Evolutionary conservation across 2,329 filamentous ascomycete genomes (phyloP).

Genomic region (Nannizzia gypsea): DNA sequence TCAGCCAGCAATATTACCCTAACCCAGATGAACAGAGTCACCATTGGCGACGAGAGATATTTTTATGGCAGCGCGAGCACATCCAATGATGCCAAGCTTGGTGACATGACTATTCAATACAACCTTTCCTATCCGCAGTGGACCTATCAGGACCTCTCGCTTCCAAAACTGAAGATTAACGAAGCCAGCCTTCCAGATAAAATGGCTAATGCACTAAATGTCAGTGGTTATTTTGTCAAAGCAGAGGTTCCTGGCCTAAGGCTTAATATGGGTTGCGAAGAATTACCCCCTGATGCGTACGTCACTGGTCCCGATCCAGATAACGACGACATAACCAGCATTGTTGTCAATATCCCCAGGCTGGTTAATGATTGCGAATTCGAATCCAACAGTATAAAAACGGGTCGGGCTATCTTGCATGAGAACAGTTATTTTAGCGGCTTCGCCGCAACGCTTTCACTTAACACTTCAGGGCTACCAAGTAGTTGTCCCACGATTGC

Average conservation of each 20-base stretch:
- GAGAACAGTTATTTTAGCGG: too few species aligned
- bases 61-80: too few species aligned
- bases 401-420: too few species aligned
- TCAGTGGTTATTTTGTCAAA: not conserved
- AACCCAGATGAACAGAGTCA: not conserved
- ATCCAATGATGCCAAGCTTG: not conserved
- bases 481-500: too few species aligned
- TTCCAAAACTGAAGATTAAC: not conserved
- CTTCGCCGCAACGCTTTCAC: too few species aligned
- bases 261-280: not conserved
- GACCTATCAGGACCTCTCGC: slow-evolving; percentile 5
- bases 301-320: not conserved
- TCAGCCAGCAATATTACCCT: not conserved
- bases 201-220: not conserved
- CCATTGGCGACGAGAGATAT: too few species aligned
- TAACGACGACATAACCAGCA: not conserved
- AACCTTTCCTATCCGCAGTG: slow-evolving; percentile 4
- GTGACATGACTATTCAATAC: not conserved
- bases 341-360: too few species aligned
- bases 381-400: too few species aligned
- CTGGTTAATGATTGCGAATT: too few species aligned
- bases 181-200: not conserved
- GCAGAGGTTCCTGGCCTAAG: not conserved
- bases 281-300: not conserved
- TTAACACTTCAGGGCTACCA: too few species aligned